phyloP scores from a whole-genome alignment of 2,329 filamentous ascomycete genomes.

The Metarhizium guizhouense region DNA sequence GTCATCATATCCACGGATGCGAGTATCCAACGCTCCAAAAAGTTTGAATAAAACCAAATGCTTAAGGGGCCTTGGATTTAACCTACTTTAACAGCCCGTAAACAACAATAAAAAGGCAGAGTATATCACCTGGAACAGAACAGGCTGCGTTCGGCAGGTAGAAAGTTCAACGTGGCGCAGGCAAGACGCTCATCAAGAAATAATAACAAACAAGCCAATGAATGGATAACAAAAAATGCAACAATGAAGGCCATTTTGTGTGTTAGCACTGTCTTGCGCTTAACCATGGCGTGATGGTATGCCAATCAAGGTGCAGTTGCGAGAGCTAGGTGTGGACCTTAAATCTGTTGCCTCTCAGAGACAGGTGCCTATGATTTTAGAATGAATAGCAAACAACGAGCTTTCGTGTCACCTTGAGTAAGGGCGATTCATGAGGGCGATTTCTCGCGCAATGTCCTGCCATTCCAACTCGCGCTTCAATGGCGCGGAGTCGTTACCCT shows the following conservation, averaged over 20 bases:
- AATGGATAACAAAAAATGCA: not conserved
- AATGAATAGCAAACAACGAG: not conserved
- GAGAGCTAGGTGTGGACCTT: not conserved
- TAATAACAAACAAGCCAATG: not conserved
- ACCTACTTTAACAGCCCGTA: not conserved
- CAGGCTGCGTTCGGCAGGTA: not conserved
- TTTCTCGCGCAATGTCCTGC: constrained; percentile 78
- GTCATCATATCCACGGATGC: not conserved
- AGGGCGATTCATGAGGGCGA: constrained; percentile 91
- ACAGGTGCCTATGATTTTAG: not conserved
- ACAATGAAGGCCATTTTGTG: not conserved
- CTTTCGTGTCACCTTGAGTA: constrained; percentile 52
- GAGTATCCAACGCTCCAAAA: not conserved
- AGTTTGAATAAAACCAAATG: not conserved
- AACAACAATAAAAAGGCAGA: not conserved
- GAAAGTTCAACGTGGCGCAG: not conserved
- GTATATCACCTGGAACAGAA: not conserved
- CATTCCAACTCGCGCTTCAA: constrained; percentile 80
- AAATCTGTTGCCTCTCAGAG: not conserved
- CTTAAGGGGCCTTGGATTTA: not conserved
- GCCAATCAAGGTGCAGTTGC: not conserved
- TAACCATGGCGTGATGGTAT: not conserved
- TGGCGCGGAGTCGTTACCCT: constrained; percentile 32
- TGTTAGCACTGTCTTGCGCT: too few relatives aligned
- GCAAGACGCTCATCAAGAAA: not conserved